phyloP scores from a whole-genome alignment of 2,329 filamentous ascomycete genomes.

The Alternaria tenuissima region DNA sequence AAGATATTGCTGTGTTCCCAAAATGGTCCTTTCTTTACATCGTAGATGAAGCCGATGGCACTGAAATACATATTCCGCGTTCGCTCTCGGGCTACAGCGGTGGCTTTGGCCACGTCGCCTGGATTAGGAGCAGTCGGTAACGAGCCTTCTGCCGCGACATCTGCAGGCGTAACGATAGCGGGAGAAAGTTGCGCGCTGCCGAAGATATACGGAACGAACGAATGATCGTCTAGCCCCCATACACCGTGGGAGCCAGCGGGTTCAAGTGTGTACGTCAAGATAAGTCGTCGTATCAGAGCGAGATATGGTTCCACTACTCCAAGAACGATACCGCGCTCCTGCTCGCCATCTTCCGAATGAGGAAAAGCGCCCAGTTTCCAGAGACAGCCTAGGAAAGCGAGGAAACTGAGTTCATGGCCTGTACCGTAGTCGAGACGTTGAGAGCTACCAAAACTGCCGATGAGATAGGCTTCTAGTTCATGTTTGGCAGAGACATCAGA shows the following conservation, averaged over 20 bases:
- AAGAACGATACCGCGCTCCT: slow-evolving; percentile 82
- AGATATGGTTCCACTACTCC: slow-evolving; percentile 87
- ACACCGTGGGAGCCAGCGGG: slow-evolving; percentile 96
- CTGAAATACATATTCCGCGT: slow-evolving; percentile 81
- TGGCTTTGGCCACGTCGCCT: slow-evolving; percentile 64
- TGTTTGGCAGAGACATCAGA: slow-evolving; percentile 59
- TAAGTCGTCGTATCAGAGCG: slow-evolving; percentile 80
- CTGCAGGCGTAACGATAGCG: slow-evolving; percentile 64
- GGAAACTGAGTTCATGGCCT: slow-evolving; percentile 92
- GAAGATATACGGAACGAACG: slow-evolving; percentile 92
- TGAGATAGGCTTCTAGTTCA: slow-evolving; percentile 80
- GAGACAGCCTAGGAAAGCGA: slow-evolving; percentile 87
- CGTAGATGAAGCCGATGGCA: slow-evolving; percentile 95
- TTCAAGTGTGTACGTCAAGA: slow-evolving; percentile 90
- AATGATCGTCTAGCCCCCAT: slow-evolving; percentile 98
- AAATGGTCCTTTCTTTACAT: slow-evolving; percentile 95
- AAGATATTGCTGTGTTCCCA: slow-evolving; percentile 94
- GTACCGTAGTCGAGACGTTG: slow-evolving; percentile 95
- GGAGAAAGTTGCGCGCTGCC: slow-evolving; percentile 90
- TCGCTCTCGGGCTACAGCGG: slow-evolving; percentile 52
- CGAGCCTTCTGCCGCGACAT: slow-evolving; percentile 81
- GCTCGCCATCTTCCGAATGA: slow-evolving; percentile 61
- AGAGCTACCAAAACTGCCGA: slow-evolving; percentile 86
- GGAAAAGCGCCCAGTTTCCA: slow-evolving; percentile 90
- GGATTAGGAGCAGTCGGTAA: slow-evolving; percentile 73